Conservation (phyloP, 1,284 basidiomycete species). For the Lentinula novae-zelandiae region DNA sequence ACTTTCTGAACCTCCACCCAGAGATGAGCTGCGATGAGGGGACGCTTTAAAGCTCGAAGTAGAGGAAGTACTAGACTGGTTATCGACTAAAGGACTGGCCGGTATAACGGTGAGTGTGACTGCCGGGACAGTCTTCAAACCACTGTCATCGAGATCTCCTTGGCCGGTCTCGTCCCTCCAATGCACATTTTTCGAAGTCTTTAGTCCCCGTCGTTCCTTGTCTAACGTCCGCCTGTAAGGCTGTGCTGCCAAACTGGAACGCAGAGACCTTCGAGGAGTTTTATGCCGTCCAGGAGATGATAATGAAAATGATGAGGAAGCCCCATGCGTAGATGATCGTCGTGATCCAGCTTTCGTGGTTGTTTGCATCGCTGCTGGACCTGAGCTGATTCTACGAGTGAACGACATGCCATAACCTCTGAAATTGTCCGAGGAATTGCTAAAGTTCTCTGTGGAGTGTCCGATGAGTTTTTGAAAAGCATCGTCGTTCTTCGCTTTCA, state of each 20-base stretch:
- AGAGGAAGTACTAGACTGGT: slow-evolving; percentile 18
- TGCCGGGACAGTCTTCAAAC: slow-evolving; percentile 19
- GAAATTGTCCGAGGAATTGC: slow-evolving; percentile 43
- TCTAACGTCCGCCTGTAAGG: slow-evolving; percentile 61
- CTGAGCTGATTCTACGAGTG: slow-evolving; percentile 43
- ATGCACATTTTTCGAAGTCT: slow-evolving; percentile 76
- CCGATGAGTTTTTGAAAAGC: slow-evolving; percentile 64
- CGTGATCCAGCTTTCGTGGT: slow-evolving; percentile 34
- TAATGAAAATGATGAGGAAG: slow-evolving; percentile 22
- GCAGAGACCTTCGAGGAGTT: slow-evolving; percentile 69
- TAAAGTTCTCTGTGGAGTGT: slow-evolving; percentile 56
- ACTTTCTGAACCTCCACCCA: slow-evolving; percentile 61
- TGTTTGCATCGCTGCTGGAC: slow-evolving; percentile 38
- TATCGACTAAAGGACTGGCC: slow-evolving; percentile 35
- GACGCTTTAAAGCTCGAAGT: slow-evolving; percentile 22
- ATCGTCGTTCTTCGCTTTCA: slow-evolving; percentile 67
- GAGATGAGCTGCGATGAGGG: slow-evolving; percentile 33
- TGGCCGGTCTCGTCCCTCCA: slow-evolving; percentile 89
- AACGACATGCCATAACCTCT: slow-evolving; percentile 39
- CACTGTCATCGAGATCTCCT: slow-evolving; percentile 74
- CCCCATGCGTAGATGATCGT: slow-evolving; percentile 48
- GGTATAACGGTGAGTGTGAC: slow-evolving; percentile 39
- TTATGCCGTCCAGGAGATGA: slow-evolving; percentile 40
- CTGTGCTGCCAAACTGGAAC: slow-evolving; percentile 57
- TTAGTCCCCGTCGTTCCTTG: slow-evolving; percentile 52